Base-by-base conservation (phyloP, 2,329 filamentous ascomycete species). In the Trichoderma sp. region DNA sequence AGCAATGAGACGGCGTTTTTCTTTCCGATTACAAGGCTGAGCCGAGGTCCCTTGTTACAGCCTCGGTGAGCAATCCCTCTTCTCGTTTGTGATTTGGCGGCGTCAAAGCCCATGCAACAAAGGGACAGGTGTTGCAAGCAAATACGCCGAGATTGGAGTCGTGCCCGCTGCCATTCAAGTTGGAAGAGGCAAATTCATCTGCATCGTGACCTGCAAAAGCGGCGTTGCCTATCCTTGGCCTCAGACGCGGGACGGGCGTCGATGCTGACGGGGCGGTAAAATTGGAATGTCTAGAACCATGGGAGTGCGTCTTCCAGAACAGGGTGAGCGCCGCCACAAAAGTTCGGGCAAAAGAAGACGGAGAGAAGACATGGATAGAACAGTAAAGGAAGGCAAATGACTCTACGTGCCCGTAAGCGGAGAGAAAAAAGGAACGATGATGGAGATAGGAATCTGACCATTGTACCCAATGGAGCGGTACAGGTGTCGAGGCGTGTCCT, bases 21-120 rank as follows among this genome's bases (percentile, higher is more conserved):
- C 9, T 2, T 3, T 3, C 7, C 7, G 7, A 30, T 7, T 30
- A 30, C 45, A 61, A 61, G 58, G 58, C 58, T 61, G 45, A 61
- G 58, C 58, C 58, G 58, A 51, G 34, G 47, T 61, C 24, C 57
- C 47, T 60, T 30, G 17, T 43, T 50, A 39, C 30, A 28, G 47
- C 58, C 34, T 51, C 47, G 58, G 58, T 61, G 47, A 61, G 58
- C 47, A 48, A 24, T 1, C 17, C 47, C 47, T 24, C 19, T 19
- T 24, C 17, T 12, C 10, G 12, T 26, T 39, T 19, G n/a, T 30
- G 12, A 50, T 43, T 61, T 24, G 58, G 44, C 51, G 58, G 58
- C 58, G 58, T 34, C 26, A 51, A 50, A 34, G 58, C 34, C 58
- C 58, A 61, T 61, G 58, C 58, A 61, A n/a, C 58, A 61, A n/a